Conservation (phyloP, 352 stramenopile genomes). For the Globisporangium cylindrosporum region DNA sequence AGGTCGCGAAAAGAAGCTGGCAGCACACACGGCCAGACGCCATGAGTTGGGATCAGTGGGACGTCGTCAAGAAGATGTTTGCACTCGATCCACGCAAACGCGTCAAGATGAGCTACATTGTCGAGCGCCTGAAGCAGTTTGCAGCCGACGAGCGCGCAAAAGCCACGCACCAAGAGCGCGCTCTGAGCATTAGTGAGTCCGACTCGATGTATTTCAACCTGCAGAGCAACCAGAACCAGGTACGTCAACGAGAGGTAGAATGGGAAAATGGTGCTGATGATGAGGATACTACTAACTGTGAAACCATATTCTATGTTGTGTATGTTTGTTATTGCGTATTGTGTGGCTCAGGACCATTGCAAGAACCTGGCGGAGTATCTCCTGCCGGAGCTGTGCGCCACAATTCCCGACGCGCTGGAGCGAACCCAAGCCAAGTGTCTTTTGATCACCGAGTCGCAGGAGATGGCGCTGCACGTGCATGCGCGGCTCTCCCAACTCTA, state of each 20-base stretch:
- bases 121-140: conserved; percentile 14
- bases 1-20: neutral
- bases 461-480: conserved; percentile 8
- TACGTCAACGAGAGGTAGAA: neutral
- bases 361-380: conserved; percentile 9
- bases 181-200: neutral
- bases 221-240: neutral
- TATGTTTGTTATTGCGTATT: neutral
- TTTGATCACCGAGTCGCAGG: conserved; percentile 1
- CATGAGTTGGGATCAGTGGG: conserved; percentile 9
- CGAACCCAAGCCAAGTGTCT: conserved; percentile 4
- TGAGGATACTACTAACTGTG: neutral
- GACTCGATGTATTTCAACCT: neutral
- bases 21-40: neutral
- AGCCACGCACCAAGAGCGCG: neutral
- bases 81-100: conserved; percentile 7
- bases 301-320: neutral
- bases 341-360: neutral
- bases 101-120: conserved; percentile 9
- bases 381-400: conserved; percentile 3
- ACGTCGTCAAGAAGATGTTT: conserved; percentile 9
- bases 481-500: conserved; percentile 1
- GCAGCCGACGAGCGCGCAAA: neutral
- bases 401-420: conserved; percentile 7
- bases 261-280: neutral